Evolutionary conservation across 352 stramenopile species (phyloP), one percentile per base, ranked within the genome.

Genomic region (Pythium scleroteichum): DNA sequence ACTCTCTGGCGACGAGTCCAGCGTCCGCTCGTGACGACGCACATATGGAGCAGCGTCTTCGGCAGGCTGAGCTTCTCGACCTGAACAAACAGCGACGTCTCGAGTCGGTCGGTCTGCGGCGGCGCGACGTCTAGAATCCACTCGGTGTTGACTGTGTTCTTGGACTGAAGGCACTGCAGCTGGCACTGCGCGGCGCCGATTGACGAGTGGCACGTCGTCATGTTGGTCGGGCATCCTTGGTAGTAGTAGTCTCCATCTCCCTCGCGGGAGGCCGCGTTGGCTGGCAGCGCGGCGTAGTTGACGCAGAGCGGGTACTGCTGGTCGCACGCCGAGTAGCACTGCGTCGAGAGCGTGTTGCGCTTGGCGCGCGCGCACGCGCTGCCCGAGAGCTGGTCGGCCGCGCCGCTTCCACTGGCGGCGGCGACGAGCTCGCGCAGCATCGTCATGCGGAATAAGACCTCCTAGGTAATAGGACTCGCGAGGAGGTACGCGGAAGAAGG

Each of bases 101-200:
- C 70, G 19, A 72, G 44, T 32, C 82, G 83, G 60, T 92, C 82
- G 29, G 71, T 76, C 53, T 92, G 82, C 23, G 82, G 77, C 53
- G 77, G 80, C n/a, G 73, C 71, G 14, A 92, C 75, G 20, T 73
- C 62, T 33, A 92, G 59, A 29, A 78, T 76, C 82, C 82, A 92
- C 40, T 77, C 62, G 0, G 57, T 26, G 22, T 71, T 63, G 23
- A 44, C 52, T 5, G 20, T 26, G 42, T 75, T 78, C 27, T 68
- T 65, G 8, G 68, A 72, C 50, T 82, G 71, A 23, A 92, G 60
- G 35, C 82, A 92, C 69, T 92, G 82, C 45, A 90, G 33, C 58
- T 92, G 71, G 53, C 82, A 92, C 53, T 72, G 49, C 1, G 63
- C 67, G 2, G 59, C 38, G 14, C 76, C 78, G 4, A 79, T 73